Evolutionary conservation across 1,284 basidiomycete species (phyloP), one percentile per base, ranked within the genome.

Genomic region (Sporisorium reilianum): DNA sequence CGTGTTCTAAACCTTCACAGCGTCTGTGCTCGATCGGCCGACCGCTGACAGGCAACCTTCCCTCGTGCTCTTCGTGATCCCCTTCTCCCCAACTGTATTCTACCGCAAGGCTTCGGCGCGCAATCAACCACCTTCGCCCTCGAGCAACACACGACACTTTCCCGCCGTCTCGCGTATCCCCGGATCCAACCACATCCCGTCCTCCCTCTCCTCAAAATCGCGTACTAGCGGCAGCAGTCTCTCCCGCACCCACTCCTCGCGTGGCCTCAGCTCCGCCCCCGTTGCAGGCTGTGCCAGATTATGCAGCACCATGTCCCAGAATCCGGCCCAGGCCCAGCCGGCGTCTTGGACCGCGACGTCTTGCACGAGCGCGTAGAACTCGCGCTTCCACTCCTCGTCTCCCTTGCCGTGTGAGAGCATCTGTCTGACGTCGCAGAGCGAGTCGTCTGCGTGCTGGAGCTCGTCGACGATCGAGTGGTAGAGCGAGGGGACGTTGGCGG

Each of bases 391-490:
- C 18, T 23, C 55, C 0, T 52, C 36, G 12, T 6, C 26, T 8
- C 25, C 36, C 18, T 12, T 5, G 2, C 23, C 23, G 12, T 45
- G 3, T 1, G 50, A 46, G 11, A 89, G 83, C 71, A 88, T 81
- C 5, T 84, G 80, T 34, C 79, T 80, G 0, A 89, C 87, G 53
- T 89, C 88, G 6, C 51, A 61, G 12, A 89, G 86, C 0, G 86
- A 83, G 0, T 80, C 79, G 34, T 87, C 85, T 12, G 87, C 87
- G 8, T 86, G 80, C 0, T 54, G 48, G 1, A 87, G 85, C 22
- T 87, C 85, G 0, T 64, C 36, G 1, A 77, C 65, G 20, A 89
- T 85, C 2, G 87, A 81, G 0, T 55, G 48, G 79, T 87, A 89
- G 54, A 89, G 85, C 8, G 78, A 76, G 0, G 82, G 75, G 6